Conservation (phyloP, 2,329 filamentous ascomycete species). For the Fusarium sp. region DNA sequence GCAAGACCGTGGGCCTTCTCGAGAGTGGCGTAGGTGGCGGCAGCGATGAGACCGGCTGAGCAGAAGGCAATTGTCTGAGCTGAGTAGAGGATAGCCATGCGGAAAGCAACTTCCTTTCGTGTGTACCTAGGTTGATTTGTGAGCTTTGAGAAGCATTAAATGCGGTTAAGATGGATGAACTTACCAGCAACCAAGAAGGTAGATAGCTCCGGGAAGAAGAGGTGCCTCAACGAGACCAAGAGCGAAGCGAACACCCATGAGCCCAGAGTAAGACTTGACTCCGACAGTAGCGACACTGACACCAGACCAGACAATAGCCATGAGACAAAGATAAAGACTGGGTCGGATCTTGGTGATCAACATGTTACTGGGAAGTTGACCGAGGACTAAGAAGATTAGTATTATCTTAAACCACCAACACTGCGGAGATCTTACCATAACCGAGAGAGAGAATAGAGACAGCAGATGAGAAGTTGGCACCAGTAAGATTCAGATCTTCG, state of each 20-base stretch:
- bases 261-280: conserved; percentile 2
- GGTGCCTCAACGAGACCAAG: conserved; percentile 15
- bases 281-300: conserved; percentile 9
- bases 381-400: background rate
- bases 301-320: conserved; percentile 14
- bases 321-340: conserved; percentile 6
- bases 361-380: conserved; percentile 15
- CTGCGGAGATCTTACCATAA: background rate
- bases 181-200: conserved; percentile 14
- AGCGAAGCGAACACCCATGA: conserved; percentile 11
- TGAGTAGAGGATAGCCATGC: conserved; percentile 9
- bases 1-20: background rate
- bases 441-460: conserved; percentile 20
- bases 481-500: background rate
- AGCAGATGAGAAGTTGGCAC: conserved; percentile 10
- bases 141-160: background rate
- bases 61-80: conserved; percentile 9
- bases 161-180: fast-evolving
- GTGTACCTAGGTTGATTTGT: background rate
- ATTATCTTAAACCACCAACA: fast-evolving
- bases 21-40: conserved; percentile 1
- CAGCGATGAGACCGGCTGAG: conserved; percentile 5
- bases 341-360: conserved; percentile 13
- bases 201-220: conserved; percentile 6
- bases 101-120: conserved; percentile 1